Evolutionary conservation across 371 early-diverging fungal species (phyloP).

Genomic region (Phascolomyces articulosus): DNA sequence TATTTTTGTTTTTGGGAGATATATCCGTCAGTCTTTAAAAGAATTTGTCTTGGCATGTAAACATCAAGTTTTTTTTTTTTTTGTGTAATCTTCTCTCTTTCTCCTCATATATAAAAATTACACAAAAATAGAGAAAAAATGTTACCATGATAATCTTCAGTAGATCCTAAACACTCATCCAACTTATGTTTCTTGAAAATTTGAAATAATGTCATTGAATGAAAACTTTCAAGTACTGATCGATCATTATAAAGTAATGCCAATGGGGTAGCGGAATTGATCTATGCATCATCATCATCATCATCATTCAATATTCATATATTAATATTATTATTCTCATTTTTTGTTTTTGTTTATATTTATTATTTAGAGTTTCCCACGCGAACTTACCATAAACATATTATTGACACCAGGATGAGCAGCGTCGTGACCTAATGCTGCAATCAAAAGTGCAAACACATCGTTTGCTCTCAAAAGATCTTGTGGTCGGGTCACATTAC

Average conservation of each 20-base stretch:
- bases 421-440: conserved; percentile 83
- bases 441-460: conserved; percentile 72
- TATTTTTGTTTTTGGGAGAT: too few relatives aligned
- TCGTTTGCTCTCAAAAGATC: conserved; percentile 66
- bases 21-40: too few relatives aligned
- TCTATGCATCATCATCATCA: too few relatives aligned
- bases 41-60: conserved; percentile 5
- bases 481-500: conserved; percentile 8
- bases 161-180: conserved; percentile 31
- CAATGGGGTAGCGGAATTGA: conserved; percentile 75
- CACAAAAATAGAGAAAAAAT: background rate
- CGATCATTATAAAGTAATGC: conserved; percentile 92
- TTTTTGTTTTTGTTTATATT: background rate
- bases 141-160: conserved; percentile 36
- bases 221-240: conserved; percentile 93
- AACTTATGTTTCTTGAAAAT: conserved; percentile 74
- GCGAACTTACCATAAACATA: conserved; percentile 64
- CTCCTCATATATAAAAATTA: background rate
- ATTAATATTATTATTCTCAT: background rate
- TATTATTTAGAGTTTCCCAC: background rate
- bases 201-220: conserved; percentile 83
- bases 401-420: conserved; percentile 89
- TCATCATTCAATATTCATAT: too few relatives aligned
- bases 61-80: too few relatives aligned
- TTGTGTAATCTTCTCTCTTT: background rate